A percentile compares a stretch with the other conserved stretches of the same genome.
phyloP scores from a whole-genome alignment of 108 stramenopile species.

The Thalassiosira profunda region DNA sequence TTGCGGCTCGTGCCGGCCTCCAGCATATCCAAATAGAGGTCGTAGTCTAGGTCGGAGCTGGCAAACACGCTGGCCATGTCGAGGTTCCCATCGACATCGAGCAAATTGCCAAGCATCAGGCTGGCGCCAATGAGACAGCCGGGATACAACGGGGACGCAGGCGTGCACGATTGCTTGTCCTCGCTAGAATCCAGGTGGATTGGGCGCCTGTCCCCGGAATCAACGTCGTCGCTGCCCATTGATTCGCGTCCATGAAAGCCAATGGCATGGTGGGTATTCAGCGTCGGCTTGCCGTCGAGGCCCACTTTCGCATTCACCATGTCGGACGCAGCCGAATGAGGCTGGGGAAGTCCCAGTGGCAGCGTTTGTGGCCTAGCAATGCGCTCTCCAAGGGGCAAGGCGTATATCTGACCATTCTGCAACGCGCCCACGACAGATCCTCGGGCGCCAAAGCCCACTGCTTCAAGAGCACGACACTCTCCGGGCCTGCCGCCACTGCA shows the following conservation, averaged over 20 bases:
- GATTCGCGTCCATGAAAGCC: slow-evolving; percentile 25
- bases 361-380: slow-evolving; percentile 14
- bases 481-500: slow-evolving; percentile 6
- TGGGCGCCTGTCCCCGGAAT: slow-evolving; percentile 40
- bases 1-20: slow-evolving; percentile 35
- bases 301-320: slow-evolving; percentile 5
- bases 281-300: slow-evolving; percentile 1
- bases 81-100: slow-evolving; percentile 33
- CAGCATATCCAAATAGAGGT: slow-evolving; percentile 49
- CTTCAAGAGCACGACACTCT: slow-evolving; percentile 38
- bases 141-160: slow-evolving; percentile 43
- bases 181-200: slow-evolving; percentile 29
- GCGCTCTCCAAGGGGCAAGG: slow-evolving; percentile 67
- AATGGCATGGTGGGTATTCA: slow-evolving; percentile 38
- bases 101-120: slow-evolving; percentile 39
- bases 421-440: slow-evolving; percentile 69
- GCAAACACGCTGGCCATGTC: slow-evolving; percentile 47
- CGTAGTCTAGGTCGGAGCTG: slow-evolving; percentile 47
- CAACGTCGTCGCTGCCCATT: slow-evolving; percentile 23
- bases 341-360: slow-evolving; percentile 38
- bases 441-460: slow-evolving; percentile 18
- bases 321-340: slow-evolving; percentile 19
- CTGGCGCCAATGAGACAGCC: slow-evolving; percentile 49
- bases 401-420: slow-evolving; percentile 77
- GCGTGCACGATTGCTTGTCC: slow-evolving; percentile 29